Conservation (phyloP, 1,284 basidiomycete species). For the Sporisorium iseilematis-ciliati region DNA sequence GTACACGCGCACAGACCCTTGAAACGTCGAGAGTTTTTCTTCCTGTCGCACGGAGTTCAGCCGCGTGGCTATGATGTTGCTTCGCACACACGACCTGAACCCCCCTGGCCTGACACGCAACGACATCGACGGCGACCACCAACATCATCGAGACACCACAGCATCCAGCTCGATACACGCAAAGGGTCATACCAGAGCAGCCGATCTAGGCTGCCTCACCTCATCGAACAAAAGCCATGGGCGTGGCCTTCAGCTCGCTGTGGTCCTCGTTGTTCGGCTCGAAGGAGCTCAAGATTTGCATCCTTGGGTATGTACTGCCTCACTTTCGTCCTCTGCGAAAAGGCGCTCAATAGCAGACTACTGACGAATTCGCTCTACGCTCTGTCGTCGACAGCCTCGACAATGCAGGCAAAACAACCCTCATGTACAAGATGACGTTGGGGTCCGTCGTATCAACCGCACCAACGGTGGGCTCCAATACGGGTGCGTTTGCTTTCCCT, state of each 20-base stretch:
- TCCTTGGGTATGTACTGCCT: constrained; percentile 58
- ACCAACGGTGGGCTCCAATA: constrained; percentile 72
- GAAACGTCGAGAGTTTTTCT: constrained; percentile 14
- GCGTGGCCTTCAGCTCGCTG: constrained; percentile 68
- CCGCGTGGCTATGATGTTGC: no score
- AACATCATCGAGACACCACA: no score
- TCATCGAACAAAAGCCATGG: constrained; percentile 47
- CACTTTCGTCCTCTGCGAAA: not conserved
- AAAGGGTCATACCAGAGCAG: not conserved
- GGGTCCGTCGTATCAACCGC: constrained; percentile 73
- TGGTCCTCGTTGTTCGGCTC: constrained; percentile 72
- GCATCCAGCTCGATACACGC: not conserved
- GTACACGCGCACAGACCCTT: constrained; percentile 6
- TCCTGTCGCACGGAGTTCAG: constrained; percentile 22
- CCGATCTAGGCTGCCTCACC: not conserved
- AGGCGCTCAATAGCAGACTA: not conserved
- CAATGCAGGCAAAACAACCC: constrained; percentile 73
- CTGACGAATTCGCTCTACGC: not conserved
- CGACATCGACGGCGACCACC: not conserved
- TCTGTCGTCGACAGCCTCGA: constrained; percentile 63
- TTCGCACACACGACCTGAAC: no score
- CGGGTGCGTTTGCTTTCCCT: constrained; percentile 25
- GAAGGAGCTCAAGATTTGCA: constrained; percentile 72
- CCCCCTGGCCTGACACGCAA: no score
- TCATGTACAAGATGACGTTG: constrained; percentile 73